Evolutionary conservation across 148 eudicot species (phyloP).

Genomic region (Fagopyrum tataricum): DNA sequence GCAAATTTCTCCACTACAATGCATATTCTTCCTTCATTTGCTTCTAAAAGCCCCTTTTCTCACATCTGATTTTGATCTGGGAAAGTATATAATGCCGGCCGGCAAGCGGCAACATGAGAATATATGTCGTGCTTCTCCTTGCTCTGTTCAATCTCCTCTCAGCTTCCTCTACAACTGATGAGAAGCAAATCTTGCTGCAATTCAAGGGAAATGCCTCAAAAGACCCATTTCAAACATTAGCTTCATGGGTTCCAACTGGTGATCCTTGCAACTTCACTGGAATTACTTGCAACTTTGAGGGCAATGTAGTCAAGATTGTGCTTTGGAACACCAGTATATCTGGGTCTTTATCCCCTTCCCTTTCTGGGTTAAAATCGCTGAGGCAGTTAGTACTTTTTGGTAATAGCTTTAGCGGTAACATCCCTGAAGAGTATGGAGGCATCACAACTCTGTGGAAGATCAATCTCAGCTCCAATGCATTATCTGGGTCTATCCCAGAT

Average conservation of each 20-base stretch:
- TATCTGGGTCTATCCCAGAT: slow-evolving; percentile 81
- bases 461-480: slow-evolving; percentile 83
- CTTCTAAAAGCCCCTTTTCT: not conserved
- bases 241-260: slow-evolving; percentile 49
- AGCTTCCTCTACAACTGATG: slow-evolving; percentile 52
- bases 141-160: slow-evolving; percentile 19
- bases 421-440: slow-evolving; percentile 66
- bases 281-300: slow-evolving; percentile 55
- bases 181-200: slow-evolving; percentile 76
- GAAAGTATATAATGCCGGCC: slow-evolving; percentile 45
- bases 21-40: not conserved
- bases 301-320: slow-evolving; percentile 75
- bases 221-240: slow-evolving; percentile 64
- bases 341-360: slow-evolving; percentile 71
- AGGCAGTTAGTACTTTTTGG: slow-evolving; percentile 66
- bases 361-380: slow-evolving; percentile 52
- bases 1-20: not conserved
- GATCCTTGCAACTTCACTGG: slow-evolving; percentile 73
- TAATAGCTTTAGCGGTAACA: slow-evolving; percentile 62
- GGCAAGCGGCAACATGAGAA: slow-evolving; percentile 41
- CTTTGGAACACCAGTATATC: slow-evolving; percentile 79
- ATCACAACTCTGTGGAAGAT: slow-evolving; percentile 76
- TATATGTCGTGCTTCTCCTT: slow-evolving; percentile 20
- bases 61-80: slow-evolving; percentile 29
- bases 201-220: slow-evolving; percentile 64